Evolutionary conservation across 805 yeast species (phyloP).

Genomic region (Geotrichum ghanense): DNA sequence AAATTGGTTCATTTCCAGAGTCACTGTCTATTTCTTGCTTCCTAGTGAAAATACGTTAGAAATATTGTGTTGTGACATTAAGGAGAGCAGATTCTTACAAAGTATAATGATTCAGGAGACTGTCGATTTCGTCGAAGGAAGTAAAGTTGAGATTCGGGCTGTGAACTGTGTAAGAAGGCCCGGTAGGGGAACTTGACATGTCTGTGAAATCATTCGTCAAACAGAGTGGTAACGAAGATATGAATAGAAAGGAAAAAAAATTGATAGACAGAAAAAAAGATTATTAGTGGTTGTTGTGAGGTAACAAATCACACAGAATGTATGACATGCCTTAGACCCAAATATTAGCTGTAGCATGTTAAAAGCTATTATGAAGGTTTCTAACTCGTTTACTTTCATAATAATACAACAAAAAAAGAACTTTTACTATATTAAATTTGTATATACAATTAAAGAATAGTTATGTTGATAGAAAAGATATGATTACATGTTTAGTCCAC

Average conservation of each 20-base stretch:
- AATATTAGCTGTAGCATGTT: no score
- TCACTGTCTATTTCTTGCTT: background rate
- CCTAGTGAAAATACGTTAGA: background rate
- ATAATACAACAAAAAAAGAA: no score
- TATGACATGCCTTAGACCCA: no score
- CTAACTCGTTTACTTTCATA: no score
- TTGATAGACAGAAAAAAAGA: background rate
- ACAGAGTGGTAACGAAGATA: no score
- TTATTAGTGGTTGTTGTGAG: background rate
- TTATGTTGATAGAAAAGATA: no score
- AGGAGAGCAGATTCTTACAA: background rate
- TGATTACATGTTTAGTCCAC: constrained; percentile 18
- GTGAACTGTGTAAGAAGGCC: background rate
- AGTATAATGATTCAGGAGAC: background rate
- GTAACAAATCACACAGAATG: no score
- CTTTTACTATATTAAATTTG: no score
- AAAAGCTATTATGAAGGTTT: no score
- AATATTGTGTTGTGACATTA: background rate
- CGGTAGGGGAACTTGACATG: background rate
- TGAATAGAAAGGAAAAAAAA: no score
- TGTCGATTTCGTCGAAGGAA: background rate
- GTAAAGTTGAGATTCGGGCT: background rate
- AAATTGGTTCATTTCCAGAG: background rate
- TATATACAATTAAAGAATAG: no score
- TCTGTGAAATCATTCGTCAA: background rate